Base-by-base conservation (phyloP, 768 basidiomycete species). In the Coprinopsis marcescibilis region DNA sequence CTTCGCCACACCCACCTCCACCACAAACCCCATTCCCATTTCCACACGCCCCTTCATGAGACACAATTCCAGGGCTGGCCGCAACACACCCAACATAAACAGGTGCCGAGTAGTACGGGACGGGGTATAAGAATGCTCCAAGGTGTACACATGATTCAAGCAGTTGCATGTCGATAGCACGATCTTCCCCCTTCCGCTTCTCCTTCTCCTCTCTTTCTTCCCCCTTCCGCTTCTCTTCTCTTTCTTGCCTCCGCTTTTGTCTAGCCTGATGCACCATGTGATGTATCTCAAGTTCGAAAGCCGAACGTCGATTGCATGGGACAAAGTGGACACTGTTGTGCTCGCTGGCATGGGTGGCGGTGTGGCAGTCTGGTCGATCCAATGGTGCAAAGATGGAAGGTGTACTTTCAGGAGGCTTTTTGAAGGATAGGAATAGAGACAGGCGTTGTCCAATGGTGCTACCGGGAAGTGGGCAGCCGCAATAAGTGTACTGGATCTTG, bases 391-490 rank as follows among this genome's bases (percentile, higher is more conserved):
- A 37, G n/a, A 38, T 21, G 12, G 45, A 46, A 14, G 45, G 45
- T 13, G 45, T 10, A 10, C 5, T n/a, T n/a, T n/a, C n/a, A n/a
- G 44, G 20, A 21, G 4, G 20, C n/a, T n/a, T 6, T 40, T 35
- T 26, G 17, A n/a, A 36, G 11, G 21, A 35, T 3, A 36, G 27
- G 44, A 36, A 36, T 14, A 24, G 42, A 5, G 42, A 43, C 12
- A 43, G 26, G 13, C 26, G 24, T 17, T 45, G 65, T 2, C 68
- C 63, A 6, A 77, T 65, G 3, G 64, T 70, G 24, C 69, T 68
- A 4, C 72, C 75, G 0, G 74, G 72, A 3, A 69, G 58, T 0
- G 76, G 70, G 54, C 83, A 83, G 1, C 82, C 82, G 49, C 83
- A 85, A 50, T 76, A 69, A 40, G 66, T 73, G 60, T 85, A 85